These are phyloP conservation scores for Dictyostelium intermedium DNA, from an alignment of 78 protist genomes.

Conservation along the genomic window DNA sequence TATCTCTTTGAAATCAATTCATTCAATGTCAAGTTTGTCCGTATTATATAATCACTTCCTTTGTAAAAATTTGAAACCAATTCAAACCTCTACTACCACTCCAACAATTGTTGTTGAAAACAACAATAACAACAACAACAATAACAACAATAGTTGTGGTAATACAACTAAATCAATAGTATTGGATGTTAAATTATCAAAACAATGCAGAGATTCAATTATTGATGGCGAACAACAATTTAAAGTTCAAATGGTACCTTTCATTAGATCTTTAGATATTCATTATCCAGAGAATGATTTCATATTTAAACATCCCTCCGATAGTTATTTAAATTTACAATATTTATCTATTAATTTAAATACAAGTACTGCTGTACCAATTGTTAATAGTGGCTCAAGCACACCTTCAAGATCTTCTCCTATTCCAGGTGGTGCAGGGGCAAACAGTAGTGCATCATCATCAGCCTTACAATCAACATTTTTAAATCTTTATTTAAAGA, in stretches of 20 bases:
- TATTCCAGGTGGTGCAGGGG: background rate
- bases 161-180: background rate
- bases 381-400: background rate
- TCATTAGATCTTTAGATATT: background rate
- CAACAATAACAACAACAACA: too few species aligned
- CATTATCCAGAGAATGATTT: slow-evolving; percentile 8
- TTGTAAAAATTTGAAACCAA: background rate
- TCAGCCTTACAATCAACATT: background rate
- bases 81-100: background rate
- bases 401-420: background rate
- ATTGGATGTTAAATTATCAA: background rate
- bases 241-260: background rate
- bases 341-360: background rate
- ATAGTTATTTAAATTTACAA: background rate
- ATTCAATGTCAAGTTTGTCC: slow-evolving; percentile 4
- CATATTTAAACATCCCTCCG: background rate
- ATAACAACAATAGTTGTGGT: background rate
- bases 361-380: background rate
- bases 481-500: background rate
- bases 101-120: background rate
- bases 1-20: background rate
- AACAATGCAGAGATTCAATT: background rate
- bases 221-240: background rate
- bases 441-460: background rate
- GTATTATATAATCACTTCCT: background rate